Evolutionary conservation across 179 eudicot species (phyloP).

Genomic region (Silene coronaria): DNA sequence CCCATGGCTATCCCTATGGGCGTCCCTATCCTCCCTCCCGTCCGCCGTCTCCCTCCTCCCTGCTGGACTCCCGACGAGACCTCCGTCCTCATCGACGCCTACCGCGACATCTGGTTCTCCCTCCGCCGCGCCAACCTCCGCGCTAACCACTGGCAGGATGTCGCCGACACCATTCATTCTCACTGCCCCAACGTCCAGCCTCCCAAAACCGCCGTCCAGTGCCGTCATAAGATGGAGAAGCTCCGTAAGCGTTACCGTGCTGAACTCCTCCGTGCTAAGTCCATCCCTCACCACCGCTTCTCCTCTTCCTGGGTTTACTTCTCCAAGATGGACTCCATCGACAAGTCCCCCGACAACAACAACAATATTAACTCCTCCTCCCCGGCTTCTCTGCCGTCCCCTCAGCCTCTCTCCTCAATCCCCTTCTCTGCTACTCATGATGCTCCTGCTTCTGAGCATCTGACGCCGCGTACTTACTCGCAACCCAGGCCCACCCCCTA

Average conservation of each 20-base stretch:
- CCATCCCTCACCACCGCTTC: conserved; percentile 42
- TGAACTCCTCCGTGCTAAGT: conserved; percentile 51
- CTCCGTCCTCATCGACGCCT: conserved; percentile 60
- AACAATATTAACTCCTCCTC: not conserved
- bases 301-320: conserved; percentile 70
- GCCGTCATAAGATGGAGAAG: conserved; percentile 98
- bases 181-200: conserved; percentile 39
- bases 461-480: not conserved
- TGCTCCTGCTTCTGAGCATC: not conserved
- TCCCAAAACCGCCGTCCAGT: conserved; percentile 74
- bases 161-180: conserved; percentile 52
- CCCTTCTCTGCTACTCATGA: conserved; percentile 21
- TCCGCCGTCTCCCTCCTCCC: conserved; percentile 88
- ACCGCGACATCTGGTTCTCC: conserved; percentile 80
- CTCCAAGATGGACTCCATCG: conserved; percentile 61
- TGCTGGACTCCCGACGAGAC: conserved; percentile 98
- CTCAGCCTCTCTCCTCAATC: not conserved
- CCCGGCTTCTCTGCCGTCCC: conserved; percentile 1
- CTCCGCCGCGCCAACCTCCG: conserved; percentile 78
- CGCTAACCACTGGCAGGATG: conserved; percentile 85
- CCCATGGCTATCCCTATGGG: not conserved
- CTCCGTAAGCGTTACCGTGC: conserved; percentile 78
- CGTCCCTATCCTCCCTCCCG: conserved; percentile 4
- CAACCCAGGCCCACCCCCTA: not conserved
- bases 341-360: conserved; percentile 31